A percentile compares a stretch with the other conserved stretches of the same genome.
Conservation (phyloP, 1,139 yeast genomes). For the Hyphopichia pseudoburtonii region DNA sequence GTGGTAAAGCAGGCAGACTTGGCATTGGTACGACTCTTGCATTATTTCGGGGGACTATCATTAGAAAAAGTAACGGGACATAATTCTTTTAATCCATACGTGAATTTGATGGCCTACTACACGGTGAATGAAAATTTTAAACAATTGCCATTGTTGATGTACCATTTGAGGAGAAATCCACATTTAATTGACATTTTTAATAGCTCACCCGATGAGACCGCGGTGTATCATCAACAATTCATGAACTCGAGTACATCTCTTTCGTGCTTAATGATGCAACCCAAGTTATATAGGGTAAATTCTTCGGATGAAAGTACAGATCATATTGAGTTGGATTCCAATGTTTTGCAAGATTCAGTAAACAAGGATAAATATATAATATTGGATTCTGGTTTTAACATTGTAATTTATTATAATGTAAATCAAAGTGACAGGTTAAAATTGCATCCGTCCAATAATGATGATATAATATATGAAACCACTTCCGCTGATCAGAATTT, state of each 20-base stretch:
- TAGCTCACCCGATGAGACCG: constrained; percentile 47
- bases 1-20: constrained; percentile 26
- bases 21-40: constrained; percentile 25
- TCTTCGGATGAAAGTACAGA: constrained; percentile 5
- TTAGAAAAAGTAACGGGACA: constrained; percentile 9
- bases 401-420: constrained; percentile 27
- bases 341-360: constrained; percentile 13
- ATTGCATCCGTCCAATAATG: constrained; percentile 37
- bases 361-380: constrained; percentile 18
- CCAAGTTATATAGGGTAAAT: constrained; percentile 21
- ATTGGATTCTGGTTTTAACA: constrained; percentile 30
- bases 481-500: background rate
- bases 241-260: constrained; percentile 14
- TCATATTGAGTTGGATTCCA: constrained; percentile 20
- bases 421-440: constrained; percentile 15
- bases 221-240: constrained; percentile 36
- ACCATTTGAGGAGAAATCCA: constrained; percentile 34
- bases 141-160: constrained; percentile 27
- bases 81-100: constrained; percentile 22
- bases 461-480: constrained; percentile 14
- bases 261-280: constrained; percentile 27
- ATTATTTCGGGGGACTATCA: constrained; percentile 32
- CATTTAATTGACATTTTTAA: constrained; percentile 37
- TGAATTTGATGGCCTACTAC: constrained; percentile 17
- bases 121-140: constrained; percentile 26